Evolutionary conservation across 1,284 basidiomycete genomes (phyloP).

Genomic region (Leccinum pseudoinsigne): DNA sequence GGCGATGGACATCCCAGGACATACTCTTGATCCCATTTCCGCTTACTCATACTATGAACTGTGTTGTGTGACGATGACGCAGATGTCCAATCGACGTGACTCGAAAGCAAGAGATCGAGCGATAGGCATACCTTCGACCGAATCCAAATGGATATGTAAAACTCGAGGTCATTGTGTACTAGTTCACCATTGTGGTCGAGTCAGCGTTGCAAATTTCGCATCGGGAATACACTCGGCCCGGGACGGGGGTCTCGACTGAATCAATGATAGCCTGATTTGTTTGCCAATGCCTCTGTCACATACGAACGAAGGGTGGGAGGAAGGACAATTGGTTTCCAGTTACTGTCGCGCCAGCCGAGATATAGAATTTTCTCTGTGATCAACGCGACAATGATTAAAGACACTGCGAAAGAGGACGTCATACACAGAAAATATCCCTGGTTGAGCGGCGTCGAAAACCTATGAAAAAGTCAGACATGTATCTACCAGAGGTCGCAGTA

Average conservation of each 20-base stretch:
- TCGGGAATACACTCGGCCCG: conserved; percentile 6
- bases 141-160: too few relatives aligned
- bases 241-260: conserved; percentile 36
- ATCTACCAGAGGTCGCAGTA: background rate
- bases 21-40: too few relatives aligned
- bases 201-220: too few relatives aligned
- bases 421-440: conserved; percentile 57
- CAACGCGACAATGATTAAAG: background rate
- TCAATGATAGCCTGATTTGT: conserved; percentile 34
- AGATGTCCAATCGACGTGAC: too few relatives aligned
- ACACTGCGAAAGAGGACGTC: background rate
- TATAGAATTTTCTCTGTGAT: conserved; percentile 48
- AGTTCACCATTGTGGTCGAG: too few relatives aligned
- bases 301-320: background rate
- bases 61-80: too few relatives aligned
- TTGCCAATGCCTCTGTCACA: background rate
- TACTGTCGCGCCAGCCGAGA: conserved; percentile 58
- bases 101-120: too few relatives aligned
- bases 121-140: too few relatives aligned
- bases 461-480: conserved; percentile 12
- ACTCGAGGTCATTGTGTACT: too few relatives aligned
- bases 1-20: too few relatives aligned
- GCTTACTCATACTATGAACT: too few relatives aligned
- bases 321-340: conserved; percentile 58
- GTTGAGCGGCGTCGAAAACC: conserved; percentile 58